A percentile compares a stretch with the other conserved stretches of the same genome.
These are phyloP conservation scores for Colletotrichum zoysiae DNA, from an alignment of 2,329 filamentous ascomycete genomes.

Conservation along the genomic window DNA sequence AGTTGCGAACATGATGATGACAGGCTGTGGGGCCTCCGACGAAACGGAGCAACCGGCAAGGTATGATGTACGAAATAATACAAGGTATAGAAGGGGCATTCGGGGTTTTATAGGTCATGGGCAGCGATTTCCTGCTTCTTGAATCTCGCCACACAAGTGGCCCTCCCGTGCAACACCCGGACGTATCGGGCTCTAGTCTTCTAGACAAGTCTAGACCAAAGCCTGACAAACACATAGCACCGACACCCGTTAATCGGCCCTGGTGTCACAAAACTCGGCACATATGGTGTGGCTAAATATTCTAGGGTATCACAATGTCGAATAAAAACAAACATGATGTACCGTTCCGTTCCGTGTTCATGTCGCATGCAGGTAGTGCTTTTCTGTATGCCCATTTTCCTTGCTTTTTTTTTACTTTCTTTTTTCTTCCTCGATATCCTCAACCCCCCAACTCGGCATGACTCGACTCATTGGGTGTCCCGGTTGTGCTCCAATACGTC, in stretches of 20 bases:
- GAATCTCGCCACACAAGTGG: slow-evolving; percentile 4
- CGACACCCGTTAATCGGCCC: background rate
- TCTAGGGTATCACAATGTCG: slow-evolving; percentile 36
- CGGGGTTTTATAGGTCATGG: slow-evolving; percentile 20
- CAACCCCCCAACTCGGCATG: background rate
- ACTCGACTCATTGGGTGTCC: slow-evolving; percentile 7
- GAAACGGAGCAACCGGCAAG: background rate
- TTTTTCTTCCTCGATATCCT: background rate
- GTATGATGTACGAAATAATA: slow-evolving; percentile 34
- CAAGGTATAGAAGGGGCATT: slow-evolving; percentile 21
- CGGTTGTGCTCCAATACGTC: slow-evolving; percentile 72
- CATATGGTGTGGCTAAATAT: slow-evolving; percentile 31
- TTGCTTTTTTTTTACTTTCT: background rate
- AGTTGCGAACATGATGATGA: slow-evolving; percentile 4
- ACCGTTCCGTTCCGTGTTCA: slow-evolving; percentile 24
- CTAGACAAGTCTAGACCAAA: slow-evolving; percentile 17
- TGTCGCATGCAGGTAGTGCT: background rate
- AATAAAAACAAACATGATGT: slow-evolving; percentile 28
- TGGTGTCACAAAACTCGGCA: slow-evolving; percentile 25
- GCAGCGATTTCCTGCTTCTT: slow-evolving; percentile 1
- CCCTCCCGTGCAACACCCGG: slow-evolving; percentile 6
- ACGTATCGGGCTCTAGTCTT: slow-evolving; percentile 12
- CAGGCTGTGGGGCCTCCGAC: background rate
- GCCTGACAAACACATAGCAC: slow-evolving; percentile 7
- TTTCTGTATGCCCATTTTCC: background rate